Percentiles rank a stretch among this genome's conserved stretches.
Evolutionary conservation across 495 filamentous ascomycete species (phyloP).

Genomic region (Barbatosphaeria neglecta): DNA sequence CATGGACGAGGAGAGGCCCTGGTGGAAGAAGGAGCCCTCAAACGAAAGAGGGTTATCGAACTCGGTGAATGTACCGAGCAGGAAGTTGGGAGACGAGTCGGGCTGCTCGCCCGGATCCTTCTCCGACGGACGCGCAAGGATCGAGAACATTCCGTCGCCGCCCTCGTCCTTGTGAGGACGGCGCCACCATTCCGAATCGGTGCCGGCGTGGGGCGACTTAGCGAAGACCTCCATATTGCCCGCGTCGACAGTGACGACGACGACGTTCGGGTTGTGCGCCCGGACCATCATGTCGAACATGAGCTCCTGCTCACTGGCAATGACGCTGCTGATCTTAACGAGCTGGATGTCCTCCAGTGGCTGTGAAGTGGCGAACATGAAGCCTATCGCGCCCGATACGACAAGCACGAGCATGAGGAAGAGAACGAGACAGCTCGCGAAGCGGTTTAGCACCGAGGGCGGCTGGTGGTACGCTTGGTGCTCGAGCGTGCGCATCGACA

Average conservation of each 20-base stretch:
- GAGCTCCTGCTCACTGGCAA: constrained; percentile 87
- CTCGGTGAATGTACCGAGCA: constrained; percentile 72
- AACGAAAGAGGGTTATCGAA: constrained; percentile 84
- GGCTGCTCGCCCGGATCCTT: constrained; percentile 51
- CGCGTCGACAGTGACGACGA: constrained; percentile 69
- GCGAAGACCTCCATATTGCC: constrained; percentile 90
- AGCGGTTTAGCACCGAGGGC: constrained; percentile 54
- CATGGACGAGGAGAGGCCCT: constrained; percentile 49
- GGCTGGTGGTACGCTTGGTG: constrained; percentile 52
- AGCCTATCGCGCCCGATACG: constrained; percentile 68
- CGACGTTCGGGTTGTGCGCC: constrained; percentile 84
- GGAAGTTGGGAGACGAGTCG: constrained; percentile 66
- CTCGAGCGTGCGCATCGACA: constrained; percentile 60
- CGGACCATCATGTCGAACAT: constrained; percentile 88
- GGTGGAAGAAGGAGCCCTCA: constrained; percentile 74
- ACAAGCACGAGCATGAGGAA: constrained; percentile 63
- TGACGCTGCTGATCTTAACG: constrained; percentile 69
- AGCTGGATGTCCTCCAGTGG: constrained; percentile 67
- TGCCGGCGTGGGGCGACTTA: constrained; percentile 74
- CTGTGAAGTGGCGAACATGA: constrained; percentile 85
- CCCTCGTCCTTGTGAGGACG: constrained; percentile 32
- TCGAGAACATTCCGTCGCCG: constrained; percentile 6
- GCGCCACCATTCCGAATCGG: constrained; percentile 60
- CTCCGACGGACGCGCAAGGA: constrained; percentile 39
- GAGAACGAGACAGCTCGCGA: constrained; percentile 70